phyloP scores from a whole-genome alignment of 1,284 basidiomycete species.

The Sanghuangporus baumii region DNA sequence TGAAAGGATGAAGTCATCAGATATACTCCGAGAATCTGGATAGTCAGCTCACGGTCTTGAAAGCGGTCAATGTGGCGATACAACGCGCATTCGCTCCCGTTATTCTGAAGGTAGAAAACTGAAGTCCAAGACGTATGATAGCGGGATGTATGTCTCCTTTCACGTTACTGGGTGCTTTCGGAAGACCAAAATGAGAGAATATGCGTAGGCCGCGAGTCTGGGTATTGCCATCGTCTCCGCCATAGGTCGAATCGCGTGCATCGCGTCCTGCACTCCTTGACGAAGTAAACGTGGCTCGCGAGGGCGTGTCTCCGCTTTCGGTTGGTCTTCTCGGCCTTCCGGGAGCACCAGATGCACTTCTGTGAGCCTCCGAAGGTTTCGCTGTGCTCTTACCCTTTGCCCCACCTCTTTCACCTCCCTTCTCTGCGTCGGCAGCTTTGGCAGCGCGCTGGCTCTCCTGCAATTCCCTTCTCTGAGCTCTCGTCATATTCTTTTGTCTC shows the following conservation, averaged over 20 bases:
- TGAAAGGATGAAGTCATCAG: constrained; percentile 27
- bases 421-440: constrained; percentile 39
- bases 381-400: constrained; percentile 15
- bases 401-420: constrained; percentile 18
- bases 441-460: constrained; percentile 78
- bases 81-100: constrained; percentile 85
- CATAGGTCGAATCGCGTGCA: constrained; percentile 21
- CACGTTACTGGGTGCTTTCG: constrained; percentile 50
- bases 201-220: constrained; percentile 56
- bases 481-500: constrained; percentile 67
- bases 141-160: constrained; percentile 80
- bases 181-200: constrained; percentile 77
- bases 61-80: constrained; percentile 79
- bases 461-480: constrained; percentile 72
- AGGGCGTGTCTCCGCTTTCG: constrained; percentile 17
- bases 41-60: constrained; percentile 63
- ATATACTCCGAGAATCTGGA: constrained; percentile 13
- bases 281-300: background rate
- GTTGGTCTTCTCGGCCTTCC: constrained; percentile 7
- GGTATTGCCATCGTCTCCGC: constrained; percentile 30
- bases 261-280: constrained; percentile 13
- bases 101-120: constrained; percentile 83
- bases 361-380: background rate
- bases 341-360: background rate
- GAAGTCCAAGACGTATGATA: constrained; percentile 71